A percentile compares a stretch with the other conserved stretches of the same genome.
These are phyloP conservation scores for Skeletonema menzelii DNA, from an alignment of 108 stramenopile species.

Conservation along the genomic window DNA sequence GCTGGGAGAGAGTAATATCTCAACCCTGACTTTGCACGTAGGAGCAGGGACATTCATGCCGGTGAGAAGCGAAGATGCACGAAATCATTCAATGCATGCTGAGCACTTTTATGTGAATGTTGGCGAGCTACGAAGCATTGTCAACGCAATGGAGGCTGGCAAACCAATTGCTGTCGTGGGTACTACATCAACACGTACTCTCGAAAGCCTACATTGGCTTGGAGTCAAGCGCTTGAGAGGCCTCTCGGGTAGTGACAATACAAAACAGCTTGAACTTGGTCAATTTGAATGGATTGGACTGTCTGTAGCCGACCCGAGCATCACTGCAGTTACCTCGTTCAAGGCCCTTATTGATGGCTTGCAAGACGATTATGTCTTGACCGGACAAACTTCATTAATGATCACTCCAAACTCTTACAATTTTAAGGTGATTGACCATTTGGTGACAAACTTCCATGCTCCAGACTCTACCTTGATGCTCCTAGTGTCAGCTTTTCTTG, in stretches of 20 bases:
- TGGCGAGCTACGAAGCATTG: slow-evolving; percentile 28
- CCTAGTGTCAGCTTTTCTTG: slow-evolving; percentile 51
- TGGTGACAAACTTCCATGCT: slow-evolving; percentile 68
- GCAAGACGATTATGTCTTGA: slow-evolving; percentile 17
- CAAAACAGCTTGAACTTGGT: slow-evolving; percentile 21
- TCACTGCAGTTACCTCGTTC: slow-evolving; percentile 25
- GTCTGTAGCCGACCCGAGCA: slow-evolving; percentile 17
- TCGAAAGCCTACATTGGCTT: slow-evolving; percentile 57
- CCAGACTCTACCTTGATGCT: slow-evolving; percentile 65
- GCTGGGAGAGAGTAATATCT: slow-evolving; percentile 22
- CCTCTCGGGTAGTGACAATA: slow-evolving; percentile 6
- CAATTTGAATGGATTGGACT: slow-evolving; percentile 44
- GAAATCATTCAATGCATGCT: slow-evolving; percentile 57
- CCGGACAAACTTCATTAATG: slow-evolving; percentile 48
- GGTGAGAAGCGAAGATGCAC: slow-evolving; percentile 20
- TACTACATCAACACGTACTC: slow-evolving; percentile 50
- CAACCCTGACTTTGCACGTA: slow-evolving; percentile 51
- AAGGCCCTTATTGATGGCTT: slow-evolving; percentile 21
- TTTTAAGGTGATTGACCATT: slow-evolving; percentile 49
- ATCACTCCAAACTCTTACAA: slow-evolving; percentile 47
- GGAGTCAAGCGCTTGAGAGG: slow-evolving; percentile 42
- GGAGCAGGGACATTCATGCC: slow-evolving; percentile 68
- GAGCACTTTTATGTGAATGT: slow-evolving; percentile 45
- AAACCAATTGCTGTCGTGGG: slow-evolving; percentile 50
- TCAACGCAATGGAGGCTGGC: slow-evolving; percentile 29